phyloP scores from a whole-genome alignment of 768 basidiomycete species.

The Fomitopsis pulvina region DNA sequence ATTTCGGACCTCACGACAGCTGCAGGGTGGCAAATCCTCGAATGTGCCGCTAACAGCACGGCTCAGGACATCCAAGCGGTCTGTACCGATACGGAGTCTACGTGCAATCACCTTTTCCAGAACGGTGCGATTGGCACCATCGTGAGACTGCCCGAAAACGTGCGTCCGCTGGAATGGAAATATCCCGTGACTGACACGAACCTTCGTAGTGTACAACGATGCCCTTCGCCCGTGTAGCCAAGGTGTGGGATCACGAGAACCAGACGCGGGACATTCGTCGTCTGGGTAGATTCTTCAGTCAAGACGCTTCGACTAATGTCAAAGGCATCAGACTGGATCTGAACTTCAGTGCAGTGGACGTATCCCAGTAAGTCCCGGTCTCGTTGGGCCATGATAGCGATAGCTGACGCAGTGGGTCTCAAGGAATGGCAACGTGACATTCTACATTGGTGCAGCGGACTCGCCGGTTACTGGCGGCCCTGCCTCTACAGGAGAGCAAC shows the following conservation, averaged over 20 bases:
- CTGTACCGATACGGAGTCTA: slow-evolving; percentile 27
- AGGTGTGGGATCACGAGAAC: slow-evolving; percentile 34
- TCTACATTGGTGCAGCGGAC: neutral
- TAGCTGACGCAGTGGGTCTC: no score
- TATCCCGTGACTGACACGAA: neutral
- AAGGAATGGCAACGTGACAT: slow-evolving; percentile 10
- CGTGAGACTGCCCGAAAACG: slow-evolving; percentile 46
- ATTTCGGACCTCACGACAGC: slow-evolving; percentile 36
- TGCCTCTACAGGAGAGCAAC: neutral
- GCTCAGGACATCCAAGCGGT: slow-evolving; percentile 44
- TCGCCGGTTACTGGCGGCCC: neutral
- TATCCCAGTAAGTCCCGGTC: neutral
- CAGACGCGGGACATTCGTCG: slow-evolving; percentile 34
- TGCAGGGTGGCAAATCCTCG: slow-evolving; percentile 47
- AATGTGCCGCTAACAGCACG: slow-evolving; percentile 33
- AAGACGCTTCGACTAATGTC: slow-evolving; percentile 31
- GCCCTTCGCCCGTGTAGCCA: slow-evolving; percentile 31
- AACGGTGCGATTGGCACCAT: slow-evolving; percentile 40
- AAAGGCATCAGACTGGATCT: slow-evolving; percentile 36
- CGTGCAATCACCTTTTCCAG: slow-evolving; percentile 36
- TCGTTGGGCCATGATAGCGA: neutral
- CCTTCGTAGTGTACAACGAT: slow-evolving; percentile 17
- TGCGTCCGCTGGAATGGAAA: no score
- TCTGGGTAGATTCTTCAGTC: slow-evolving; percentile 23
- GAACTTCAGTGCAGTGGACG: slow-evolving; percentile 27